Evolutionary conservation across 129 eudicot genomes (phyloP), one percentile per base, ranked within the genome.

Genomic region (Arctium minus): DNA sequence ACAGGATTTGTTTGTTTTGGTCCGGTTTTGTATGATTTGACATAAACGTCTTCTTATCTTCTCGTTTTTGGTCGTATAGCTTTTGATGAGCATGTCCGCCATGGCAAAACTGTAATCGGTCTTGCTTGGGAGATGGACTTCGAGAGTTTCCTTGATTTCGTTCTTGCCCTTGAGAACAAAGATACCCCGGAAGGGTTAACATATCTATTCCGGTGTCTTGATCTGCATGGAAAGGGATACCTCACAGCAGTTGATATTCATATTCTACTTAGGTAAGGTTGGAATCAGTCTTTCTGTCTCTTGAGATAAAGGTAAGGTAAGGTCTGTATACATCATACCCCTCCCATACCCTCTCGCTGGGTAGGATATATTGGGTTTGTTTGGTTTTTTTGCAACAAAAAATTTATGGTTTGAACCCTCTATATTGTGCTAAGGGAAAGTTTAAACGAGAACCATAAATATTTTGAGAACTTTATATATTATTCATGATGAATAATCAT

Each of bases 71-170:
- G 27, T 36, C 2, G 50, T 76, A 8, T 42, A 94, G 98, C 88
- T 37, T 92, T 94, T 78, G 98, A 94, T 71, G 98, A 94, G 85
- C 98, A 94, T 89, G 94, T 91, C 30, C 92, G 94, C 32, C 97
- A 94, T 90, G 98, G 98, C 11, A 92, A 94, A 89, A 89, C 81
- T 72, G 92, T 94, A 36, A 92, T 88, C 35, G 94, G 92, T 35
- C 88, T 87, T 88, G 79, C 96, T 39, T 91, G 98, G 81, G 98
- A 94, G 88, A 94, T 94, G 98, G 96, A 92, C 79, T 94, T 94
- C 46, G 97, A 90, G 82, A 92, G 97, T 81, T 94, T 94, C 70
- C 92, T 94, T 5, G 96, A 94, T 86, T 92, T 94, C 70, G 94
- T 91, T 86, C 89, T 94, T 56, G 98, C 98, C 72, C 89, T 94